phyloP scores from a whole-genome alignment of 345 rosid species.

The Hibiscus trionum region DNA sequence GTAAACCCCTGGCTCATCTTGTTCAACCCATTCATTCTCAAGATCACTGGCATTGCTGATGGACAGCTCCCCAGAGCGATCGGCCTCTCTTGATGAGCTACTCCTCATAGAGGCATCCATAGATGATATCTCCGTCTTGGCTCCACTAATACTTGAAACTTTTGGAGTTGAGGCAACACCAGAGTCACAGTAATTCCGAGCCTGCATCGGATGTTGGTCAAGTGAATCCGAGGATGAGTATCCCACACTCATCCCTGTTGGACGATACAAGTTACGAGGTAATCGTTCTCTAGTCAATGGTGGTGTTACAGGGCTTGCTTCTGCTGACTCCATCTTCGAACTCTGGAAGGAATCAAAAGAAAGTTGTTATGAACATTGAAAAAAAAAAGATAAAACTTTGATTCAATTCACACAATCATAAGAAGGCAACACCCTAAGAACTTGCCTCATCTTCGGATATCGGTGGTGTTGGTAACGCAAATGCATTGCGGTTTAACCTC shows the following conservation, averaged over 20 bases:
- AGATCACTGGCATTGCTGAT: conserved; percentile 86
- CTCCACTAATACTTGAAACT: conserved; percentile 76
- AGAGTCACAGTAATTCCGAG: conserved; percentile 58
- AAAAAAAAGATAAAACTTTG: not conserved
- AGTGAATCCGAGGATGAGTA: conserved; percentile 79
- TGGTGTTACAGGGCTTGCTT: conserved; percentile 81
- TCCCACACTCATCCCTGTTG: conserved; percentile 43
- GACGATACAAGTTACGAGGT: conserved; percentile 74
- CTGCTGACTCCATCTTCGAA: conserved; percentile 65
- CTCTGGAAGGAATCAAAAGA: conserved; percentile 30
- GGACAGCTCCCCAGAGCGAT: conserved; percentile 73
- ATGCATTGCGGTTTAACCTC: conserved; percentile 88
- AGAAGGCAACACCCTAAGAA: not conserved
- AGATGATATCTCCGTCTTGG: conserved; percentile 88
- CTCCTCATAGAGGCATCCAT: conserved; percentile 86
- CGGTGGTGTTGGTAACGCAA: conserved; percentile 86
- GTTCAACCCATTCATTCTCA: conserved; percentile 89
- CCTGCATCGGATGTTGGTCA: conserved; percentile 59
- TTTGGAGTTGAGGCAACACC: conserved; percentile 83
- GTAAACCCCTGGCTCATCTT: conserved; percentile 97
- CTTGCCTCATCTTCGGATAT: conserved; percentile 93
- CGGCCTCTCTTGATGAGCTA: conserved; percentile 91
- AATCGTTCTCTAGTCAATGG: conserved; percentile 63
- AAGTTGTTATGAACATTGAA: not conserved
- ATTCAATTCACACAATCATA: not conserved